These are phyloP conservation scores for Dichotomopilus funicola DNA, from an alignment of 2,329 filamentous ascomycete species.

Conservation along the genomic window DNA sequence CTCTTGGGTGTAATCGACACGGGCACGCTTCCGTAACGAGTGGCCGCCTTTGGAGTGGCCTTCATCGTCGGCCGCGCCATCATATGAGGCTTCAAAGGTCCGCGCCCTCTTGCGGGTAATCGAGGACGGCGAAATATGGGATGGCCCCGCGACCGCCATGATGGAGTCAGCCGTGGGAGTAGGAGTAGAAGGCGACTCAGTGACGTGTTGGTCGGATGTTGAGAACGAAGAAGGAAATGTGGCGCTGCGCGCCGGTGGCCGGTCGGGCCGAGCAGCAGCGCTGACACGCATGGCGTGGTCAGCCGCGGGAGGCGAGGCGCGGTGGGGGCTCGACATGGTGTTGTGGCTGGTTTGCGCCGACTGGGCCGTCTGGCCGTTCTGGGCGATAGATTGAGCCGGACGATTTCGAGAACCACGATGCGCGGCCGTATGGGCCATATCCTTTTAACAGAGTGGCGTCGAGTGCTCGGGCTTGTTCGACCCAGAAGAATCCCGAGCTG, in stretches of 20 bases:
- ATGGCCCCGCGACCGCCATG: conserved; percentile 17
- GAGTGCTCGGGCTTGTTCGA: conserved; percentile 8
- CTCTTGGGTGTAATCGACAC: conserved; percentile 52
- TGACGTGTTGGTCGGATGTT: background rate
- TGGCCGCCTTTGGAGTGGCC: conserved; percentile 50
- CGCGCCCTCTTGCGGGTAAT: conserved; percentile 38
- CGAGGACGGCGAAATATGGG: too few species aligned
- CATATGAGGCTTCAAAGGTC: conserved; percentile 35
- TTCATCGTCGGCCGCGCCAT: conserved; percentile 38
- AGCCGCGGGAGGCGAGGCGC: conserved; percentile 19
- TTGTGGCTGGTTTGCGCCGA: background rate
- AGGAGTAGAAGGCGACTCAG: conserved; percentile 13
- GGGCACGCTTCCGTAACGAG: conserved; percentile 49
- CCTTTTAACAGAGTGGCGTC: background rate
- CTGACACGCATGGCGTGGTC: conserved; percentile 11
- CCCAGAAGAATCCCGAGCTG: conserved; percentile 6
- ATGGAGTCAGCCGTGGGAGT: conserved; percentile 18
- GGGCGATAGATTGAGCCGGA: background rate
- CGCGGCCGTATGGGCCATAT: conserved; percentile 10
- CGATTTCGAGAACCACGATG: conserved; percentile 17
- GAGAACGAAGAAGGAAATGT: conserved; percentile 7
- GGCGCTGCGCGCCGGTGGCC: conserved; percentile 13
- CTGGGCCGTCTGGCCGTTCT: too few species aligned
- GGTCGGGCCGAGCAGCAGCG: conserved; percentile 12
- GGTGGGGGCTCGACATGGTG: conserved; percentile 10